These are phyloP conservation scores for Cladorrhinum sp. DNA, from an alignment of 2,329 filamentous ascomycete genomes.

Conservation along the genomic window DNA sequence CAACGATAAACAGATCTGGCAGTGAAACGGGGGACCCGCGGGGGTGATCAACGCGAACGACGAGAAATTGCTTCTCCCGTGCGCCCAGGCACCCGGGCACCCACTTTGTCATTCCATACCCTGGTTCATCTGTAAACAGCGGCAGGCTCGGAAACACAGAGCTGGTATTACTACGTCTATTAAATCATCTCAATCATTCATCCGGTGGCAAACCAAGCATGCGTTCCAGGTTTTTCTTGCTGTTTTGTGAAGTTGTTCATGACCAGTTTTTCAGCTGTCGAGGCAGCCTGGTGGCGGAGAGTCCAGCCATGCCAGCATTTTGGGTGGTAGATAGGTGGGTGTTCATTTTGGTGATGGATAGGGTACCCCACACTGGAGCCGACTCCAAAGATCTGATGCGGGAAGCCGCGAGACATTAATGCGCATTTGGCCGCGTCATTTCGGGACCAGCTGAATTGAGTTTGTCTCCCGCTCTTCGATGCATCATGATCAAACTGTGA, in stretches of 20 bases:
- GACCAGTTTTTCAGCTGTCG: constrained; percentile 1
- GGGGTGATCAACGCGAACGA: no score
- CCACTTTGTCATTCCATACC: no score
- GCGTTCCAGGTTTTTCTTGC: not conserved
- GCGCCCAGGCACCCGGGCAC: not conserved
- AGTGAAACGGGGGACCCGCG: not conserved
- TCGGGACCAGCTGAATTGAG: not conserved
- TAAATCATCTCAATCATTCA: not conserved
- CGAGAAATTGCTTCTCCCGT: not conserved
- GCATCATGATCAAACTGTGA: no score
- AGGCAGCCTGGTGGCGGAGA: constrained; percentile 6
- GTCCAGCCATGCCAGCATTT: constrained; percentile 1
- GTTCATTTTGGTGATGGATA: not conserved
- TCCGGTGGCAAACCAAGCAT: not conserved
- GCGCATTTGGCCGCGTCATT: not conserved
- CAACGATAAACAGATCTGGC: not conserved
- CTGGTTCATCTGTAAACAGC: no score
- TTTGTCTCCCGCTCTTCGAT: not conserved
- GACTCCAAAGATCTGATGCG: not conserved
- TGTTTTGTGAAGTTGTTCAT: not conserved
- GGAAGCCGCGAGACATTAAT: not conserved
- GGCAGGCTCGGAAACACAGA: no score
- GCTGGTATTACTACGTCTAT: no score
- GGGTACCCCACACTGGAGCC: not conserved
- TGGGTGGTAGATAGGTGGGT: no score